These are phyloP conservation scores for Sporothrix mexicana DNA, from an alignment of 2,329 filamentous ascomycete genomes.

Conservation along the genomic window DNA sequence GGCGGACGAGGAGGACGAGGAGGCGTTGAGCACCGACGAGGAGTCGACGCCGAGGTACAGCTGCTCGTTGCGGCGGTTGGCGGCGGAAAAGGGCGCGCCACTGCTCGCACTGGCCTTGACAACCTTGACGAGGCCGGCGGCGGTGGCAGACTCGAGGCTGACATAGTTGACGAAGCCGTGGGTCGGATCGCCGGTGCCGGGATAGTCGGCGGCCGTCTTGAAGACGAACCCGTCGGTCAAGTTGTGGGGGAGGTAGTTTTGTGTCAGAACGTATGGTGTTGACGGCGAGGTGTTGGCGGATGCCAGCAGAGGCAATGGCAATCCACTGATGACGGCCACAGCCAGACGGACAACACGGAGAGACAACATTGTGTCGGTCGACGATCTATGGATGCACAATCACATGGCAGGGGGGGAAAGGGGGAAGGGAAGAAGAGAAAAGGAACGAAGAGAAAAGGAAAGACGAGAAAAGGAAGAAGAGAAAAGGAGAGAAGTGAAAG, in stretches of 20 bases:
- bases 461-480: neutral
- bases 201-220: slow-evolving; percentile 15
- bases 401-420: slow-evolving; percentile 8
- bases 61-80: neutral
- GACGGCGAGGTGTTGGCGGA: neutral
- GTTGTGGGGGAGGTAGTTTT: slow-evolving; percentile 25
- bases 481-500: neutral
- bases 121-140: neutral
- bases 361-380: neutral
- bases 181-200: slow-evolving; percentile 35
- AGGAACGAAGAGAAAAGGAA: neutral
- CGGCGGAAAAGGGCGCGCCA: neutral
- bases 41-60: neutral
- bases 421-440: neutral
- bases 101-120: neutral
- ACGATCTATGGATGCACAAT: neutral
- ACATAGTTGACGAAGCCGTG: slow-evolving; percentile 46
- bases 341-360: neutral
- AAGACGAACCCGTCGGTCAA: slow-evolving; percentile 16
- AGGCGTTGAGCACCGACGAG: neutral
- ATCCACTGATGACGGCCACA: too few relatives aligned
- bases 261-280: neutral
- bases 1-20: neutral
- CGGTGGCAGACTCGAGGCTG: slow-evolving; percentile 40
- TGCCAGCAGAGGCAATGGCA: neutral